Percentiles rank a stretch among this genome's conserved stretches.
Conservation (phyloP, 768 basidiomycete species). For the Harrya chromipes region DNA sequence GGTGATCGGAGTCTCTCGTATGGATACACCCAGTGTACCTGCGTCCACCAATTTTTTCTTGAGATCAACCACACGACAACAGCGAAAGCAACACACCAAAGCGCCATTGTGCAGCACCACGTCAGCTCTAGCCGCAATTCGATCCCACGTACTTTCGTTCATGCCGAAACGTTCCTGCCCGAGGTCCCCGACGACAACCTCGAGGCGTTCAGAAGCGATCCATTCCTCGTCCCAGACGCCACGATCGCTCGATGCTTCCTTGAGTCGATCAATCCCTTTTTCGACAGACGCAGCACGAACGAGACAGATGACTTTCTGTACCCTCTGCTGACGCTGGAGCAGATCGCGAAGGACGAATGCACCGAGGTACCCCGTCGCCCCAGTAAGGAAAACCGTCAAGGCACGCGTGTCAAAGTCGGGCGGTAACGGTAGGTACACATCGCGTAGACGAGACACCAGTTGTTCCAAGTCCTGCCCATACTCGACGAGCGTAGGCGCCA, state of each 20-base stretch:
- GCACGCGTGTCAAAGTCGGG: conserved; percentile 49
- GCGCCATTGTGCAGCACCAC: conserved; percentile 94
- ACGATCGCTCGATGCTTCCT: conserved; percentile 69
- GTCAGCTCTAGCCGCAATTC: conserved; percentile 70
- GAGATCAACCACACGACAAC: neutral
- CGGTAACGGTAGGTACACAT: conserved; percentile 60
- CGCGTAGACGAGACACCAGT: conserved; percentile 55
- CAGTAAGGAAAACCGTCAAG: conserved; percentile 89
- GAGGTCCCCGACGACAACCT: conserved; percentile 85
- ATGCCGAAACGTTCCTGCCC: conserved; percentile 74
- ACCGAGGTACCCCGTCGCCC: conserved; percentile 95
- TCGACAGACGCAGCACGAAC: conserved; percentile 68
- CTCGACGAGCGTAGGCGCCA: conserved; percentile 40
- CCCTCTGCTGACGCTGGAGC: conserved; percentile 54
- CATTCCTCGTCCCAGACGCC: conserved; percentile 89
- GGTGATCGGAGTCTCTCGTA: conserved; percentile 89
- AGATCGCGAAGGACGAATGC: conserved; percentile 87
- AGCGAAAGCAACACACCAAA: conserved; percentile 55
- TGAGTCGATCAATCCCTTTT: conserved; percentile 66
- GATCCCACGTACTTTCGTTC: conserved; percentile 56
- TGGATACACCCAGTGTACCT: conserved; percentile 99
- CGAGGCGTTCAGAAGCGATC: conserved; percentile 62
- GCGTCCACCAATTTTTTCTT: neutral
- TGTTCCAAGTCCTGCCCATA: conserved; percentile 78
- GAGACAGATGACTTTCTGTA: conserved; percentile 89